A percentile compares a stretch with the other conserved stretches of the same genome.
These are phyloP conservation scores for Vicia villosa DNA, from an alignment of 306 rosid species.

Conservation along the genomic window DNA sequence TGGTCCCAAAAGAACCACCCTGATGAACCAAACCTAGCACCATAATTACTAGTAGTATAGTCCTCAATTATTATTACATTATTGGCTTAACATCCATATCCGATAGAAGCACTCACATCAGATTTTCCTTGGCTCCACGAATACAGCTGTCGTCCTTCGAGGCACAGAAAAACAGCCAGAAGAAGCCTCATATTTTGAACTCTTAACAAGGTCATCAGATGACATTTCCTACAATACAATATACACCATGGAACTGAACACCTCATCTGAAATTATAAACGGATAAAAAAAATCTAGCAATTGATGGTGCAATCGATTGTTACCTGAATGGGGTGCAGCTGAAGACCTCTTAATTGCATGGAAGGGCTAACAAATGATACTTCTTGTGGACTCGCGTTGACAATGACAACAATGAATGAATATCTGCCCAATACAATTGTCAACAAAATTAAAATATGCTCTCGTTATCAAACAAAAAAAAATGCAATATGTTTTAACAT, in stretches of 20 bases:
- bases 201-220: slow-evolving; percentile 64
- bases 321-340: slow-evolving; percentile 89
- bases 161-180: slow-evolving; percentile 73
- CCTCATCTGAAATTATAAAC: slow-evolving; percentile 6
- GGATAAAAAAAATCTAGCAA: background rate
- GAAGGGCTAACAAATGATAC: slow-evolving; percentile 59
- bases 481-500: slow-evolving; percentile 42
- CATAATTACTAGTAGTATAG: background rate
- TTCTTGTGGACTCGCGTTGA: slow-evolving; percentile 81
- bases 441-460: slow-evolving; percentile 11
- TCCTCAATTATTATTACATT: background rate
- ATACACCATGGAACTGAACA: background rate
- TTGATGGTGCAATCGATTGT: background rate
- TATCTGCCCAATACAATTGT: slow-evolving; percentile 58
- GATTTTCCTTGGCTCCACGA: slow-evolving; percentile 64
- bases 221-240: slow-evolving; percentile 53
- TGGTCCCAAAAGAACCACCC: background rate
- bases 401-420: slow-evolving; percentile 65
- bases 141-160: slow-evolving; percentile 72
- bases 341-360: slow-evolving; percentile 58
- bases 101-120: background rate
- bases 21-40: background rate
- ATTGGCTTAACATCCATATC: background rate
- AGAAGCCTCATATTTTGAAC: slow-evolving; percentile 60
- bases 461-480: slow-evolving; percentile 25